Percentiles rank a stretch among this genome's conserved stretches.
Conservation (phyloP, 176 grass and related monocot genomes). For the Bothriochloa decipiens region DNA sequence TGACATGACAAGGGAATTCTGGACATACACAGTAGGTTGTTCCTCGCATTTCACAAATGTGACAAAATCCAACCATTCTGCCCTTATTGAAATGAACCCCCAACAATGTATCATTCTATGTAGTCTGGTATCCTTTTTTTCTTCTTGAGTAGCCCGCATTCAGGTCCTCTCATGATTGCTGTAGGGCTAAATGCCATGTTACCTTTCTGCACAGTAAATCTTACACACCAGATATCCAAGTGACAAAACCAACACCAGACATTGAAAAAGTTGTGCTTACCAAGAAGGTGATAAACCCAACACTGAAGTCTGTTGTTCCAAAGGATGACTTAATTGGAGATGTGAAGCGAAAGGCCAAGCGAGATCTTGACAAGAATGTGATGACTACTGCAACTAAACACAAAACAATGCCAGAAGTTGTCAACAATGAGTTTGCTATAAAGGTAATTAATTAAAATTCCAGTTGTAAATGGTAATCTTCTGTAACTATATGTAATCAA, state of each 20-base stretch:
- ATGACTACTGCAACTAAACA: constrained; percentile 37
- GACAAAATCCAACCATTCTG: not conserved
- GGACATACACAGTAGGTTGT: not conserved
- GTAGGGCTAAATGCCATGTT: constrained; percentile 37
- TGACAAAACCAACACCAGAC: constrained; percentile 38
- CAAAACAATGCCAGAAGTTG: constrained; percentile 38
- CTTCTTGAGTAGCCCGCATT: too few species aligned
- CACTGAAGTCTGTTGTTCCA: constrained; percentile 21
- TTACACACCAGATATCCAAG: constrained; percentile 26
- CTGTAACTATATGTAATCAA: not conserved
- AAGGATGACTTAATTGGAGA: constrained; percentile 36
- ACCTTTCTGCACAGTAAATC: constrained; percentile 60
- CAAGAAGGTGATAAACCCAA: constrained; percentile 34
- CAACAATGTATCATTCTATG: too few species aligned
- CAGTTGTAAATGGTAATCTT: not conserved
- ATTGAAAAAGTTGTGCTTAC: constrained; percentile 41
- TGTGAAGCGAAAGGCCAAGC: constrained; percentile 42
- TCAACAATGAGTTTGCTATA: constrained; percentile 19
- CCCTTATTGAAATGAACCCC: not conserved
- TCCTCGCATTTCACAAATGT: not conserved
- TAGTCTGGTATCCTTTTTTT: too few species aligned
- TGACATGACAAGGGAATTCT: not conserved
- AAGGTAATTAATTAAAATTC: constrained; percentile 32
- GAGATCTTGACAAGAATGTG: constrained; percentile 42
- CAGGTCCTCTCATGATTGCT: not conserved